These are phyloP conservation scores for Beauveria bassiana DNA, from an alignment of 2,329 filamentous ascomycete species.

Conservation along the genomic window DNA sequence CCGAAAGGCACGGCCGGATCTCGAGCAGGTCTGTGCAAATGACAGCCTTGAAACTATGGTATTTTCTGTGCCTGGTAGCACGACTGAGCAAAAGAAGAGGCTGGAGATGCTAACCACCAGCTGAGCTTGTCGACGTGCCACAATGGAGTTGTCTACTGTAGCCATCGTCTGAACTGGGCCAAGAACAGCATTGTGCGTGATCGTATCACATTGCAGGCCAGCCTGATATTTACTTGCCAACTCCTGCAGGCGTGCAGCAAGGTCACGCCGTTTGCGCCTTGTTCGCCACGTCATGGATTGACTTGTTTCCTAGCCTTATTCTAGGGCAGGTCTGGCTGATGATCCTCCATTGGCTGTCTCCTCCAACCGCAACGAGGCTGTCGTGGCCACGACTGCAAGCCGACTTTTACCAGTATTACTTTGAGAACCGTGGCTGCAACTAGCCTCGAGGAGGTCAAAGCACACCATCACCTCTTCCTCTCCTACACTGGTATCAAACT, in stretches of 20 bases:
- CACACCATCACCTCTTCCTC: not conserved
- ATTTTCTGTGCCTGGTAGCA: no score
- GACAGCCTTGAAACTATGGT: no score
- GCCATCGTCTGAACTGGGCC: not conserved
- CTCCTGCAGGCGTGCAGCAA: no score
- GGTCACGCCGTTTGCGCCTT: not conserved
- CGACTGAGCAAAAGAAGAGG: no score
- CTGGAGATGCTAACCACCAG: no score
- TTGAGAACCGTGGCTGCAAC: not conserved
- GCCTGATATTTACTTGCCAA: not conserved
- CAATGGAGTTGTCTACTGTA: not conserved
- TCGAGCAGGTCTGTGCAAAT: no score
- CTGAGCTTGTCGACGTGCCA: no score
- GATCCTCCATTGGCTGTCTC: not conserved
- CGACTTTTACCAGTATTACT: not conserved
- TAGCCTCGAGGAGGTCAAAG: conserved; percentile 7
- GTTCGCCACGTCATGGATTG: not conserved
- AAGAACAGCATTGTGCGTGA: not conserved
- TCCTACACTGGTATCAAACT: not conserved
- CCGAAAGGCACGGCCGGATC: no score
- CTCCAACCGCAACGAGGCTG: not conserved
- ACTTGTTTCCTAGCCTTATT: not conserved
- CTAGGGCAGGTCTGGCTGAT: not conserved
- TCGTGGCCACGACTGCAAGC: not conserved
- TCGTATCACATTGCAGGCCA: no score